These are phyloP conservation scores for Penicillium sp. DNA, from an alignment of 2,329 filamentous ascomycete genomes.

Conservation along the genomic window DNA sequence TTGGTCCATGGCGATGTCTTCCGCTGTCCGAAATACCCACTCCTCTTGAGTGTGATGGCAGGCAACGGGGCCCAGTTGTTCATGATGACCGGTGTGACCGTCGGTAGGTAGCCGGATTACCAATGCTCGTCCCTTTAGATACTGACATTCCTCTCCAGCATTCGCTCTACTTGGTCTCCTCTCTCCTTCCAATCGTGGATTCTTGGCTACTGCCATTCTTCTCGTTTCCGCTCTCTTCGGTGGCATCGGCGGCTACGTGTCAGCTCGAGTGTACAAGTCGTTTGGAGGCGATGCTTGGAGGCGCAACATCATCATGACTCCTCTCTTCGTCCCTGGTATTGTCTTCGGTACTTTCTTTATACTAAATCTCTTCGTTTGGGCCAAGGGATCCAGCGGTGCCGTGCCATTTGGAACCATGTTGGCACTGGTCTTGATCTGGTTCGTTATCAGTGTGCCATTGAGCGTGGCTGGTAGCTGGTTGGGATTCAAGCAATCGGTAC, in stretches of 20 bases:
- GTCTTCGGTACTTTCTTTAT: slow-evolving; percentile 90
- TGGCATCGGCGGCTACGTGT: slow-evolving; percentile 86
- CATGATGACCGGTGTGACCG: slow-evolving; percentile 94
- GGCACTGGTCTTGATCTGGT: slow-evolving; percentile 90
- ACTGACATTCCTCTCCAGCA: slow-evolving; percentile 38
- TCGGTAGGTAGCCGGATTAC: slow-evolving; percentile 47
- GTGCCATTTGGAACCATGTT: slow-evolving; percentile 98
- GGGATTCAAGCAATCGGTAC: slow-evolving; percentile 69
- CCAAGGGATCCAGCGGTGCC: slow-evolving; percentile 83
- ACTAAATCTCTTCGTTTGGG: slow-evolving; percentile 94
- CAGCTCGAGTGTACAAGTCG: slow-evolving; percentile 87
- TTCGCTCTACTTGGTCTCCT: slow-evolving; percentile 93
- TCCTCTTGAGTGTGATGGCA: slow-evolving; percentile 80
- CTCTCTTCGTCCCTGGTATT: slow-evolving; percentile 75
- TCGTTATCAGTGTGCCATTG: slow-evolving; percentile 88
- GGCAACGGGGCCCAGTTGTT: slow-evolving; percentile 96
- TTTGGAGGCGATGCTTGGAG: slow-evolving; percentile 94
- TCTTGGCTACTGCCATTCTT: slow-evolving; percentile 87
- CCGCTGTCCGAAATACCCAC: slow-evolving; percentile 74
- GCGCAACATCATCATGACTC: slow-evolving; percentile 83
- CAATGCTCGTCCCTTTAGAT: background rate
- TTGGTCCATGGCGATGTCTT: slow-evolving; percentile 97
- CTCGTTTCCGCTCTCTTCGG: slow-evolving; percentile 90
- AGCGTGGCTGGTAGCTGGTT: slow-evolving; percentile 89
- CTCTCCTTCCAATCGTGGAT: slow-evolving; percentile 91